Evolutionary conservation across 1,284 basidiomycete species (phyloP), one percentile per base, ranked within the genome.

Genomic region (Melampsora abietis-canadensis): DNA sequence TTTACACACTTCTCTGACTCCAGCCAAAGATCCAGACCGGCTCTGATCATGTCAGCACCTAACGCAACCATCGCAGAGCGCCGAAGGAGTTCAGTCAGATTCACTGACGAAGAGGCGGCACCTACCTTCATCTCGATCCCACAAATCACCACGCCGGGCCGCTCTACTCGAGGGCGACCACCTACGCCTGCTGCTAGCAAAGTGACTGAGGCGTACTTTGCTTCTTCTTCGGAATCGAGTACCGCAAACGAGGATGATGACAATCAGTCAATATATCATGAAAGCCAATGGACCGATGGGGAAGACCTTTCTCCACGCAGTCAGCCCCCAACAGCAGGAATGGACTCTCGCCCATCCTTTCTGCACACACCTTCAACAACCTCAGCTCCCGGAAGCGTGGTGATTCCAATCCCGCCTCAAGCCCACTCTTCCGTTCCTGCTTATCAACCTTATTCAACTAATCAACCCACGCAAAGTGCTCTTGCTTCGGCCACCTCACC

Each of bases 171-270:
- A 51, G 69, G 63, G 40, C 60, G 69, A 72, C 69, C 69, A 54
- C 15, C 61, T 10, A 72, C 69, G 17, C 69, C 69, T 8, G 69
- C 61, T 57, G 69, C 60, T 34, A 34, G 47, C 31, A 48, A 63
- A 47, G 31, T 70, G 4, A 46, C 68, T 60, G 68, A 62, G n/a
- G 61, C 40, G 21, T 72, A 72, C 69, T 72, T 72, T 30, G 44
- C 69, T 14, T 65, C 69, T 10, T 21, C 61, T 40, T 64, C 69
- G 27, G 69, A 64, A 27, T 15, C n/a, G 24, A n/a, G 30, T 44
- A 72, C 61, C 14, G 59, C 69, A 15, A 30, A 27, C 30, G 69
- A 64, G 24, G 61, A 64, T 30, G n/a, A 30, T 15, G 63, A 44
- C 24, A 30, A 37, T 47, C 63, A 30, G 21, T 57, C 54, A 19